phyloP scores from a whole-genome alignment of 1,284 basidiomycete genomes.

The Microbotryomycetes sp. region DNA sequence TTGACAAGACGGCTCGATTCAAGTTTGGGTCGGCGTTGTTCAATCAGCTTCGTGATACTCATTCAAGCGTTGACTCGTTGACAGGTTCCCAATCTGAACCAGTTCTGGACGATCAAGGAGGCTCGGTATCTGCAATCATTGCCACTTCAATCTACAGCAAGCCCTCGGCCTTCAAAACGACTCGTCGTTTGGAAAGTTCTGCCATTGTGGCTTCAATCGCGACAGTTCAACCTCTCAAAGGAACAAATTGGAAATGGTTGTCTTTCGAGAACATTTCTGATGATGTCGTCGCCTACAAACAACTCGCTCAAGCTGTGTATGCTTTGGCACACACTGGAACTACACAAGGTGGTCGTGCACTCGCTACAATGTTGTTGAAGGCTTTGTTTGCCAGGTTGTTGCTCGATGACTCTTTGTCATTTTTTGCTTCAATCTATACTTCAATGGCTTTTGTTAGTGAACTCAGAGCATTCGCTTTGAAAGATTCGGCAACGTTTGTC shows the following conservation, averaged over 20 bases:
- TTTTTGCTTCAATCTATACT: constrained; percentile 68
- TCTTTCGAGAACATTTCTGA: neutral
- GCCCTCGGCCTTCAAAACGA: constrained; percentile 37
- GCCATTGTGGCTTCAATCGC: constrained; percentile 35
- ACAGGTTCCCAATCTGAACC: neutral
- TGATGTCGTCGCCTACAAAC: constrained; percentile 3
- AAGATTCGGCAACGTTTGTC: constrained; percentile 60
- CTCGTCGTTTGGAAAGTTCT: constrained; percentile 36
- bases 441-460: constrained; percentile 39
- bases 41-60: neutral
- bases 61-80: constrained; percentile 7
- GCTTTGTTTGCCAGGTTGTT: constrained; percentile 59
- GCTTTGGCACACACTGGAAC: constrained; percentile 49
- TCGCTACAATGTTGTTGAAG: constrained; percentile 57
- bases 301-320: constrained; percentile 48
- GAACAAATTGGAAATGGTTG: constrained; percentile 31
- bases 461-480: constrained; percentile 64
- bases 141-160: constrained; percentile 34
- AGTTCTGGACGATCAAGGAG: neutral
- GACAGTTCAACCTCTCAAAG: constrained; percentile 6
- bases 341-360: constrained; percentile 42
- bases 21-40: constrained; percentile 5
- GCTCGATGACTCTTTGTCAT: constrained; percentile 65
- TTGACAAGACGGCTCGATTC: constrained; percentile 13
- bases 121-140: neutral